Conservation (phyloP, 306 rosid species). For the Prunus fruticosa region DNA sequence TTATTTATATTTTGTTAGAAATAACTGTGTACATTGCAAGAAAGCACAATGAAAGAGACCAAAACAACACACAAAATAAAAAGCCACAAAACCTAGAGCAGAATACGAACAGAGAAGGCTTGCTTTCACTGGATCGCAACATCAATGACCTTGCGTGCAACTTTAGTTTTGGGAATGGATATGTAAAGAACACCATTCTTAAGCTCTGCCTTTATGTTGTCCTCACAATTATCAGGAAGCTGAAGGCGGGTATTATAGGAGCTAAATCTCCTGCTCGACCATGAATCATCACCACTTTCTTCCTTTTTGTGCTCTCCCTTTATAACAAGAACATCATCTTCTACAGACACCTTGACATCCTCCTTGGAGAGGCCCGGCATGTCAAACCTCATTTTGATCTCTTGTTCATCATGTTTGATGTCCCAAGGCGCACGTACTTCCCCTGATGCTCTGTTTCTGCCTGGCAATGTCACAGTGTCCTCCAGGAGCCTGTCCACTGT, state of each 20-base stretch:
- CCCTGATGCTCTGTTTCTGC: conserved; percentile 38
- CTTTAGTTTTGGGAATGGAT: conserved; percentile 56
- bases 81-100: not conserved
- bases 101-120: not conserved
- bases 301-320: conserved; percentile 42
- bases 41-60: not conserved
- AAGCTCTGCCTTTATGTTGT: conserved; percentile 69
- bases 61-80: not conserved
- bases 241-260: conserved; percentile 51
- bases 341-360: conserved; percentile 66
- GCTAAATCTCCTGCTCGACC: conserved; percentile 47
- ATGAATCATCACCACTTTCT: conserved; percentile 36
- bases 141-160: conserved; percentile 68
- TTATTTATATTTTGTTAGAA: too few species aligned
- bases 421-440: conserved; percentile 71
- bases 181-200: conserved; percentile 86
- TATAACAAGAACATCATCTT: conserved; percentile 58
- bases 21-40: not conserved
- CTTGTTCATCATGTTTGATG: conserved; percentile 60
- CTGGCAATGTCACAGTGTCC: conserved; percentile 44
- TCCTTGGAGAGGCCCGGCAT: conserved; percentile 87
- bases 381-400: conserved; percentile 72
- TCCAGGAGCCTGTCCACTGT: conserved; percentile 56
- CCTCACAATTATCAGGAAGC: conserved; percentile 70
- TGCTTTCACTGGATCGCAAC: conserved; percentile 52